A percentile compares a stretch with the other conserved stretches of the same genome.
Conservation (phyloP, 1,284 basidiomycete genomes). For the Puccinia brachypodii region DNA sequence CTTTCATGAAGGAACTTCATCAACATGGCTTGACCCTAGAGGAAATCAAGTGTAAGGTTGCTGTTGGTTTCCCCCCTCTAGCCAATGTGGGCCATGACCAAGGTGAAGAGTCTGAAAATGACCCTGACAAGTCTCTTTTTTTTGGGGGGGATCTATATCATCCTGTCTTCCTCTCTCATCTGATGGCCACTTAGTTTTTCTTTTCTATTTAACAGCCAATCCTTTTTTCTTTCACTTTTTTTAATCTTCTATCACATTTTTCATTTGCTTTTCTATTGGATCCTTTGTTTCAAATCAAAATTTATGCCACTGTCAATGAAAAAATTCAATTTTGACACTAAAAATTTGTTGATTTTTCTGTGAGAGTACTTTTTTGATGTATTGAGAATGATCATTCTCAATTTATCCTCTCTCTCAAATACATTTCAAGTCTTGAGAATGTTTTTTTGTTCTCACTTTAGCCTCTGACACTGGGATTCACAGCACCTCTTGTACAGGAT, state of each 20-base stretch:
- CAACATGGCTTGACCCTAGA: background rate
- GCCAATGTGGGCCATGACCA: background rate
- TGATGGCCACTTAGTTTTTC: background rate
- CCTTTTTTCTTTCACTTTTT: background rate
- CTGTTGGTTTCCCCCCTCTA: background rate
- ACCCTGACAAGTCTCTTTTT: background rate
- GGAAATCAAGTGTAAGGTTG: background rate
- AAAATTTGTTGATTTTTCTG: no score
- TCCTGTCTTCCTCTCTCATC: background rate
- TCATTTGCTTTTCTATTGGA: background rate
- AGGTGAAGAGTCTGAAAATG: background rate
- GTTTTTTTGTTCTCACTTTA: no score
- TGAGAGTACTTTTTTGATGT: no score
- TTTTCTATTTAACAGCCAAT: background rate
- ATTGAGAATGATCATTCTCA: no score
- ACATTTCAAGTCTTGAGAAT: no score
- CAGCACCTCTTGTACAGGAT: no score
- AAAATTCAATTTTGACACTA: no score
- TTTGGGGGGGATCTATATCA: background rate
- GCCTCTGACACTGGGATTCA: no score
- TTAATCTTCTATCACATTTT: background rate
- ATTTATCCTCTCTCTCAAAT: no score
- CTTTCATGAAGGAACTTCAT: constrained; percentile 2
- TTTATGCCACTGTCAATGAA: no score
- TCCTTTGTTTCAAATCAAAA: no score